Evolutionary conservation across 2,329 filamentous ascomycete species (phyloP), one percentile per base, ranked within the genome.

Genomic region (Paracorniculantispora psalliotae): DNA sequence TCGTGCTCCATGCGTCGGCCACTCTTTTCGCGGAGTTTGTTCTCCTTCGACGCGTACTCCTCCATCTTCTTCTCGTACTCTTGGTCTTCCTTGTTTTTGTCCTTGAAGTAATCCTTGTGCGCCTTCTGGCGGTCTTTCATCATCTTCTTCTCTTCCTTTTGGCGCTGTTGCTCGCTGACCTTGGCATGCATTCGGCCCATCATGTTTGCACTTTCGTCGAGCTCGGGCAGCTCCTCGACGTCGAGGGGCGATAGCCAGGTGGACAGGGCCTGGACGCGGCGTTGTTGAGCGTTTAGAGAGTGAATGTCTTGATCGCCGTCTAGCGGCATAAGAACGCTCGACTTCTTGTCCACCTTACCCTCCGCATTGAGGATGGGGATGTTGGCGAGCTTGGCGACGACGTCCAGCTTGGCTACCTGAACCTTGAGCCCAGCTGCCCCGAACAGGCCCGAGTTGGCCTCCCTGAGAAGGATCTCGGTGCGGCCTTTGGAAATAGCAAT

Each of bases 401-500:
- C 63, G 13, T 65, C 63, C 2, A 66, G 57, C 56, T 59, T 63
- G 9, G 63, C 63, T 9, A 66, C 50, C 30, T 62, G 56, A 1
- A 52, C 60, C 44, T 62, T 52, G 1, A 66, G 43, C 2, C 64
- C 62, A 5, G 41, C 35, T 6, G 59, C 62, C 2, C 23, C 46
- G 37, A 66, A 65, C 1, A 65, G 21, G 2, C 60, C 51, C n/a
- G 13, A 8, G 60, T 63, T 66, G 2, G 52, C 61, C 17, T 57
- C 48, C 9, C 57, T 55, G 5, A 66, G 59, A 13, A 61, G 41
- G 25, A 62, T 47, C 48, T 64, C 63, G 4, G 63, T 61, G n/a
- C 59, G 53, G 3, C 64, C 60, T 33, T 66, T 64, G 21, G 58
- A 60, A 21, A 66, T 23, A 10, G 51, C 63, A 39, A 56, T 49